Conservation (phyloP, 768 basidiomycete genomes). For the Xerocomellus dryophilus region DNA sequence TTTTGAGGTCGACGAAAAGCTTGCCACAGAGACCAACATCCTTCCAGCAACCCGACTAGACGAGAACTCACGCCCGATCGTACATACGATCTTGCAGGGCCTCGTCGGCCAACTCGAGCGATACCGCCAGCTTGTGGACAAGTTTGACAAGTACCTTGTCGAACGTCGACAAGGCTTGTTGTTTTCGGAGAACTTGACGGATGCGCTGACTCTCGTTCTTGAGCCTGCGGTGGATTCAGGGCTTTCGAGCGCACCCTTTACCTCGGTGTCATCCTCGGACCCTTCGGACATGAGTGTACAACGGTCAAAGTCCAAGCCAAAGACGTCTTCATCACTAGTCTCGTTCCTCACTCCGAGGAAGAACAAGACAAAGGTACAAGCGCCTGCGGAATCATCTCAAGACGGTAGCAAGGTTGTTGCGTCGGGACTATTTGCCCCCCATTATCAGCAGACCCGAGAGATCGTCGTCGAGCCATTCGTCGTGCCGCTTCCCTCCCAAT, state of each 20-base stretch:
- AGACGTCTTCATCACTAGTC: slow-evolving; percentile 61
- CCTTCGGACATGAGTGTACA: slow-evolving; percentile 34
- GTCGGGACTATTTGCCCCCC: slow-evolving; percentile 78
- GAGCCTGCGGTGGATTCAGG: slow-evolving; percentile 54
- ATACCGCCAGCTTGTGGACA: slow-evolving; percentile 68
- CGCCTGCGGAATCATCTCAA: slow-evolving; percentile 41
- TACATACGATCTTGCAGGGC: slow-evolving; percentile 77
- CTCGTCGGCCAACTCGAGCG: slow-evolving; percentile 79
- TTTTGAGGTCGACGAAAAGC: slow-evolving; percentile 63
- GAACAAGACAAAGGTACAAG: slow-evolving; percentile 41
- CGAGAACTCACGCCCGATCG: slow-evolving; percentile 69
- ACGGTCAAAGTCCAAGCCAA: slow-evolving; percentile 48
- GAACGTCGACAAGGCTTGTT: slow-evolving; percentile 87
- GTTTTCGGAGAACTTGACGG: slow-evolving; percentile 88
- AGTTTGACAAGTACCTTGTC: slow-evolving; percentile 80
- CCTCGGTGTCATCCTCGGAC: slow-evolving; percentile 26
- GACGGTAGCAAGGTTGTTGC: slow-evolving; percentile 42
- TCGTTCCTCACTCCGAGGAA: slow-evolving; percentile 81
- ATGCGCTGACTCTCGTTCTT: slow-evolving; percentile 74
- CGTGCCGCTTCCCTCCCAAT: slow-evolving; percentile 48
- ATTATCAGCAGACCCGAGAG: slow-evolving; percentile 76
- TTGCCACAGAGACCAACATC: slow-evolving; percentile 52
- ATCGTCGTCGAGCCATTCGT: slow-evolving; percentile 70
- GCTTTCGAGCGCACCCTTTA: slow-evolving; percentile 13
- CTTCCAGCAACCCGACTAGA: slow-evolving; percentile 69